phyloP scores from a whole-genome alignment of 2,329 filamentous ascomycete species.

The Aspergillus hiratsukae region DNA sequence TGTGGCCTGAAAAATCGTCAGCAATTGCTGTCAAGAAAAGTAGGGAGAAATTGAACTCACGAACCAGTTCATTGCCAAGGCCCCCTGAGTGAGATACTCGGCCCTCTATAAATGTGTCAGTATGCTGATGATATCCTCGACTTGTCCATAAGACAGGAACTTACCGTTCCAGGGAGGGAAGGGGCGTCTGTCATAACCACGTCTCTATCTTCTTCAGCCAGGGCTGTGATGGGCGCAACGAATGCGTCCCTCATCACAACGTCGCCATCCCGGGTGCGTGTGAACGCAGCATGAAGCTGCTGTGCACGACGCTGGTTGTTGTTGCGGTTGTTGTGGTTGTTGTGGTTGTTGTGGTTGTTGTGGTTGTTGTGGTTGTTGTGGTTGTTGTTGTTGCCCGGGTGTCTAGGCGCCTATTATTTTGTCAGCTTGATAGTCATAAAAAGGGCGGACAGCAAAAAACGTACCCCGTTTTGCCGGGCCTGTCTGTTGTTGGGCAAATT shows the following conservation, averaged over 20 bases:
- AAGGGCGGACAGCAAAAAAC: not conserved
- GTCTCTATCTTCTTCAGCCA: not conserved
- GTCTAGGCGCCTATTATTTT: not conserved
- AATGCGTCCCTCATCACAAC: conserved; percentile 1
- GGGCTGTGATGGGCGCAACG: not conserved
- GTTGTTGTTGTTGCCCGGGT: not conserved
- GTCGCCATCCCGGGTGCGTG: conserved; percentile 1
- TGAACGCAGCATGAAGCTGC: not conserved
- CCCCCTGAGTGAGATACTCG: not conserved
- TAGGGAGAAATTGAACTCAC: not conserved
- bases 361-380: not conserved
- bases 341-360: not conserved
- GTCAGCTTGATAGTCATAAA: not conserved
- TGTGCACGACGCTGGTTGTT: not conserved
- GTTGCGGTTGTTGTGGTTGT: not conserved
- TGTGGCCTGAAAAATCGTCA: not conserved
- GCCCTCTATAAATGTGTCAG: not conserved
- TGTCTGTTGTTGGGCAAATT: not conserved
- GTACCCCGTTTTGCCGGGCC: not conserved
- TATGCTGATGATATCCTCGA: not conserved
- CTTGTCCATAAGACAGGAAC: not conserved
- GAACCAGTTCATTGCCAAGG: not conserved
- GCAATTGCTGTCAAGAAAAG: not conserved
- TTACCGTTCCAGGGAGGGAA: not conserved
- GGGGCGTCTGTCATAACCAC: not conserved